Percentiles rank a stretch among this genome's conserved stretches.
These are phyloP conservation scores for Lactarius deliciosus DNA, from an alignment of 768 basidiomycete species.

Conservation along the genomic window DNA sequence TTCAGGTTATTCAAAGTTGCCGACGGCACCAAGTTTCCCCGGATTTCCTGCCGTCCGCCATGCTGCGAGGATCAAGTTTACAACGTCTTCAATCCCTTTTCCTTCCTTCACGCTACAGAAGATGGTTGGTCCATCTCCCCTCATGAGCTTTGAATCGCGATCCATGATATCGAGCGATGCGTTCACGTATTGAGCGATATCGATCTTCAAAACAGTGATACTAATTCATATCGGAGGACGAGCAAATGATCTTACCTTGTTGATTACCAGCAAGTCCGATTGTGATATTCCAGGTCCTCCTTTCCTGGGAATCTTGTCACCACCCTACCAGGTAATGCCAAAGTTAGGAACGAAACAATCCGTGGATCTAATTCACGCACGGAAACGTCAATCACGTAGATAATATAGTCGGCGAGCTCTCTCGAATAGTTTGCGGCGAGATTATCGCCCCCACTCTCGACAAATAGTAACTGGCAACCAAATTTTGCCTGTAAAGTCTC, in stretches of 20 bases:
- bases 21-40: slow-evolving; percentile 47
- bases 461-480: slow-evolving; percentile 85
- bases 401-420: slow-evolving; percentile 96
- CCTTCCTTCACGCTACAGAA: slow-evolving; percentile 82
- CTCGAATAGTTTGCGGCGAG: slow-evolving; percentile 96
- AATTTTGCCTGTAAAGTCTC: slow-evolving; percentile 93
- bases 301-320: slow-evolving; percentile 98
- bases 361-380: slow-evolving; percentile 40
- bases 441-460: slow-evolving; percentile 97
- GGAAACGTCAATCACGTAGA: slow-evolving; percentile 87
- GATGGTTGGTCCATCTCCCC: slow-evolving; percentile 90
- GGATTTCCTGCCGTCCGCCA: slow-evolving; percentile 84
- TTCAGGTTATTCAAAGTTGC: slow-evolving; percentile 13
- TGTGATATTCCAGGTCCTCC: slow-evolving; percentile 97
- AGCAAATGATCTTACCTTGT: slow-evolving; percentile 62
- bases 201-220: slow-evolving; percentile 56
- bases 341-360: neutral
- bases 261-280: slow-evolving; percentile 91
- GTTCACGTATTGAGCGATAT: slow-evolving; percentile 88
- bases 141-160: slow-evolving; percentile 89
- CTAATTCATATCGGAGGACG: neutral
- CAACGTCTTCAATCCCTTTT: slow-evolving; percentile 79
- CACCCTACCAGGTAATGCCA: slow-evolving; percentile 57
- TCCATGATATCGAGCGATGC: slow-evolving; percentile 95
- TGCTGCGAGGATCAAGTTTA: slow-evolving; percentile 79